phyloP scores from a whole-genome alignment of 2,329 filamentous ascomycete genomes.

The Elsinoe batatas region DNA sequence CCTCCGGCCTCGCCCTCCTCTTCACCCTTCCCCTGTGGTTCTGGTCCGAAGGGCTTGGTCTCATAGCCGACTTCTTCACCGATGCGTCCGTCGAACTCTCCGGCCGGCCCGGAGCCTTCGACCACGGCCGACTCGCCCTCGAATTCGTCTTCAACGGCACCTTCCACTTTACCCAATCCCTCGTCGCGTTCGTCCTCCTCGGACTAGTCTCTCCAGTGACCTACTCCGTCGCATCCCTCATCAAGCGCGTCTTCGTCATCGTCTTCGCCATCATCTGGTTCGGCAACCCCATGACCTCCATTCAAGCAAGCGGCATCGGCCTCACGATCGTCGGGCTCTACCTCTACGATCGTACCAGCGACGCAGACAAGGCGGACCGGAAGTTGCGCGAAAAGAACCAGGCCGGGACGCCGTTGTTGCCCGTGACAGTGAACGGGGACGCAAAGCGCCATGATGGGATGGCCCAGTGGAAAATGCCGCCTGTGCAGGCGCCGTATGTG shows the following conservation, averaged over 20 bases:
- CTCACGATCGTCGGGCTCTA: slow-evolving; percentile 90
- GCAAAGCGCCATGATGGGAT: slow-evolving; percentile 28
- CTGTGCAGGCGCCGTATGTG: slow-evolving; percentile 1
- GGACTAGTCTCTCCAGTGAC: slow-evolving; percentile 94
- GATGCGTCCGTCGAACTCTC: slow-evolving; percentile 72
- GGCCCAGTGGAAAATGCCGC: background rate
- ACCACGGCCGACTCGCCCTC: slow-evolving; percentile 52
- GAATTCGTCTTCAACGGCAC: slow-evolving; percentile 96
- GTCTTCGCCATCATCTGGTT: slow-evolving; percentile 95
- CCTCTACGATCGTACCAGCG: slow-evolving; percentile 85
- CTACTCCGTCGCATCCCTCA: slow-evolving; percentile 89
- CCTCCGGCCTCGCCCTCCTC: slow-evolving; percentile 83
- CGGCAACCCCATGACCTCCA: slow-evolving; percentile 69
- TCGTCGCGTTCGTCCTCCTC: slow-evolving; percentile 83
- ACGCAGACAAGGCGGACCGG: slow-evolving; percentile 78
- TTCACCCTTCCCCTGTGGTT: slow-evolving; percentile 88
- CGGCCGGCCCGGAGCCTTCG: slow-evolving; percentile 63
- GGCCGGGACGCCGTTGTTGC: slow-evolving; percentile 54
- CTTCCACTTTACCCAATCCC: slow-evolving; percentile 94
- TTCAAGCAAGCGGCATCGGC: slow-evolving; percentile 76
- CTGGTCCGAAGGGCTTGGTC: slow-evolving; percentile 71
- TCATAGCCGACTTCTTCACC: slow-evolving; percentile 67
- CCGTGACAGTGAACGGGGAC: slow-evolving; percentile 42
- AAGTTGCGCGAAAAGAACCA: slow-evolving; percentile 57
- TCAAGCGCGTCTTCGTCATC: slow-evolving; percentile 97